phyloP scores from a whole-genome alignment of 75 land plant species.

The Sequoia sempervirens region DNA sequence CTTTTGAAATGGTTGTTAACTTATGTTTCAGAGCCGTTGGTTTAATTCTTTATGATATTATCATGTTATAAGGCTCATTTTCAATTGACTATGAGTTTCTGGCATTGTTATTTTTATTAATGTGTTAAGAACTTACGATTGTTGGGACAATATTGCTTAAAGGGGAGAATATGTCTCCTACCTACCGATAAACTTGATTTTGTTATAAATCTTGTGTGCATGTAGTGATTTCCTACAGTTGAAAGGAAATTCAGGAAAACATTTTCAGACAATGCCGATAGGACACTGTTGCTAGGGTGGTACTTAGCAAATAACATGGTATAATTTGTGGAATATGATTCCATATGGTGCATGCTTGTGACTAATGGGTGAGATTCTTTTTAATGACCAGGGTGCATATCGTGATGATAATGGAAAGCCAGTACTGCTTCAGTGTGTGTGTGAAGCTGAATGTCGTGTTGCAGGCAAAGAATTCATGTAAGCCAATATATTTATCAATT shows the following conservation, averaged over 20 bases:
- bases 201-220: neutral
- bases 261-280: neutral
- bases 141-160: too few species aligned
- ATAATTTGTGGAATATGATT: neutral
- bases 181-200: neutral
- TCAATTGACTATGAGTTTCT: too few species aligned
- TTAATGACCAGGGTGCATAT: conserved; percentile 72
- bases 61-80: too few species aligned
- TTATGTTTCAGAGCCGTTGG: neutral
- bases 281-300: neutral
- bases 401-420: conserved; percentile 90
- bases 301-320: neutral
- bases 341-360: neutral
- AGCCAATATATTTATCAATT: conserved; percentile 7
- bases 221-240: neutral
- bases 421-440: conserved; percentile 79
- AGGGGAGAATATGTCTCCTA: neutral
- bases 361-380: neutral
- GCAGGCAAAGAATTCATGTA: conserved; percentile 71
- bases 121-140: too few species aligned
- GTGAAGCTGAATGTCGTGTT: conserved; percentile 78
- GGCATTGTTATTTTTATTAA: too few species aligned
- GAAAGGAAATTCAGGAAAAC: neutral
- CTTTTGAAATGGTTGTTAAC: neutral
- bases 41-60: too few species aligned